Evolutionary conservation across 345 rosid genomes (phyloP), one percentile per base, ranked within the genome.

Genomic region (Firmiana major): DNA sequence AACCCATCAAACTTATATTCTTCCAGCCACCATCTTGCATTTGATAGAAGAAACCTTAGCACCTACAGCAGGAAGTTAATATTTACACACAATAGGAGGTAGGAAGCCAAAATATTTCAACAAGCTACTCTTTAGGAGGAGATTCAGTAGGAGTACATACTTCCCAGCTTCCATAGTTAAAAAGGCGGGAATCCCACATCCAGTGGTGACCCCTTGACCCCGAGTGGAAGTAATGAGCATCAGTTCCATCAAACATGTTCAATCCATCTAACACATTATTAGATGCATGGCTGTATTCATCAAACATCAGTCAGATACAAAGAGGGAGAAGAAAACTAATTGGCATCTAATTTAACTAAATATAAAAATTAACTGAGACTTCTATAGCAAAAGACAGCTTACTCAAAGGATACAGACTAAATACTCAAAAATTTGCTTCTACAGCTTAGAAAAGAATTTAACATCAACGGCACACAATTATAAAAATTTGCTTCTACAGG

Each of bases 181-280:
- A 95, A 86, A 93, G 98, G 75, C 97, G 97, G 82, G 98, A 95
- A 84, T 95, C 99, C 99, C 98, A 95, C 93, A 95, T 90, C 99
- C 97, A 93, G 40, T 95, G 99, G 78, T 90, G 84, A 77, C 99
- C 99, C 17, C 87, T 88, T 1, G 92, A 74, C 53, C 99, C 99
- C 63, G 94, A 85, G 87, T 95, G 94, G 84, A 93, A 93, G 80
- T 95, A 93, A 45, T 93, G 98, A 82, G 87, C 60, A 85, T 93
- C 99, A 38, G 99, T 93, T 77, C 99, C 98, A 84, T 95, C 98
- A 80, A 95, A 95, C 98, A 93, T 90, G 86, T 95, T 88, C 86
- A 93, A 84, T 67, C 98, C 99, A 85, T 95, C 99, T 86, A 95
- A 84, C 17, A 90, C 88, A 75, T 93, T 93, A 78, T 92, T 95